These are phyloP conservation scores for Ambrosiella xylebori DNA, from an alignment of 2,329 filamentous ascomycete species.

Conservation along the genomic window DNA sequence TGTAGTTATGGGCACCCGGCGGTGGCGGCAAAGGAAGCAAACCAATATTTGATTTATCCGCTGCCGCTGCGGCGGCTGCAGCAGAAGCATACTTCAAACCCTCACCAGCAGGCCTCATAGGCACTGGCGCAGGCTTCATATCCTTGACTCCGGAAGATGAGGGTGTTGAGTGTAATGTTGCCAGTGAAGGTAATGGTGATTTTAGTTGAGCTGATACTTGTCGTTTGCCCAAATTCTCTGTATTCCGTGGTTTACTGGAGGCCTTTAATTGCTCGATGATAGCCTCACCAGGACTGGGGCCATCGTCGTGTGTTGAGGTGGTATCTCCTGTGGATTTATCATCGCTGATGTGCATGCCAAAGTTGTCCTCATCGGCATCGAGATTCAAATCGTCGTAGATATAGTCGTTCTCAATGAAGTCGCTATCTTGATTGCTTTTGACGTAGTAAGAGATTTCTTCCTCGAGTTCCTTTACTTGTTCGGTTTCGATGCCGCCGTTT, in stretches of 20 bases:
- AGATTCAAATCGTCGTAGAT: conserved; percentile 92
- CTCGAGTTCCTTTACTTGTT: conserved; percentile 74
- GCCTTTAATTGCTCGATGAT: conserved; percentile 17
- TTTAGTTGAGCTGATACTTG: conserved; percentile 82
- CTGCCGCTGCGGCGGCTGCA: conserved; percentile 79
- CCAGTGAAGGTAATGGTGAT: conserved; percentile 80
- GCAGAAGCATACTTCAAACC: conserved; percentile 94
- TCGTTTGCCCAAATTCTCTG: conserved; percentile 37
- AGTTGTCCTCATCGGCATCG: conserved; percentile 78
- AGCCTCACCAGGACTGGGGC: conserved; percentile 23
- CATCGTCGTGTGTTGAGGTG: conserved; percentile 79
- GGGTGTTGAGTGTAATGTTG: conserved; percentile 66
- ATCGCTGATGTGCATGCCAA: conserved; percentile 61
- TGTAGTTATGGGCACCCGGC: conserved; percentile 40
- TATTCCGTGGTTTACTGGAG: conserved; percentile 30
- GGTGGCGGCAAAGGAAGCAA: conserved; percentile 89
- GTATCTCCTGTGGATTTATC: conserved; percentile 93
- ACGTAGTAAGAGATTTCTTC: conserved; percentile 94
- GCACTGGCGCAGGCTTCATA: conserved; percentile 89
- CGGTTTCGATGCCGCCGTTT: conserved; percentile 77
- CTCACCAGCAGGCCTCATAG: conserved; percentile 70
- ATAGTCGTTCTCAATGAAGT: conserved; percentile 85
- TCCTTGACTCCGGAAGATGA: conserved; percentile 41
- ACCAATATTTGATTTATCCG: conserved; percentile 72
- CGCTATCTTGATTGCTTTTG: conserved; percentile 68